These are phyloP conservation scores for Pseudogymnoascus sp. DNA, from an alignment of 2,329 filamentous ascomycete species.

Conservation along the genomic window DNA sequence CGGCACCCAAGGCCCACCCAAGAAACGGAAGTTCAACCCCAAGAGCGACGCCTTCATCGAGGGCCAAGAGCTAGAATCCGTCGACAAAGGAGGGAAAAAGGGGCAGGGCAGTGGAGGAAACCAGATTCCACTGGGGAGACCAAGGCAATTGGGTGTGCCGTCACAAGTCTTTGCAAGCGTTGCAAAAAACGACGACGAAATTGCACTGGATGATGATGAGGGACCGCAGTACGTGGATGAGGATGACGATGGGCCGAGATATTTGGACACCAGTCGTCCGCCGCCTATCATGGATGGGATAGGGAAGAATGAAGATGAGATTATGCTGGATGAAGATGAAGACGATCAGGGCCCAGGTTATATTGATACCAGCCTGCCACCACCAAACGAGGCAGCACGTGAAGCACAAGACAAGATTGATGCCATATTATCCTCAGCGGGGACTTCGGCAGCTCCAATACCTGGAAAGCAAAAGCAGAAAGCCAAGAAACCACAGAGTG, in stretches of 20 bases:
- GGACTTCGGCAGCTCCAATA: not conserved
- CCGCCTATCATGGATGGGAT: conserved; percentile 19
- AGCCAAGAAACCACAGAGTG: not conserved
- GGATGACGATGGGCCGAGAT: conserved; percentile 15
- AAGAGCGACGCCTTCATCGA: conserved; percentile 42
- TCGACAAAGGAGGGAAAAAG: conserved; percentile 27
- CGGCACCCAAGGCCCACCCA: conserved; percentile 46
- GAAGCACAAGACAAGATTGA: conserved; percentile 24
- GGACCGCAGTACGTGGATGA: not conserved
- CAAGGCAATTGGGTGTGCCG: conserved; percentile 19
- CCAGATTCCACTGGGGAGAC: conserved; percentile 24
- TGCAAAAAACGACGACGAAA: conserved; percentile 19
- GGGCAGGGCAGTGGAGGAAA: conserved; percentile 27
- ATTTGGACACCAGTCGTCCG: conserved; percentile 22
- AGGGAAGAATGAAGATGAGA: conserved; percentile 36
- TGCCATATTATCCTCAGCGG: conserved; percentile 17
- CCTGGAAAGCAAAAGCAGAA: not conserved
- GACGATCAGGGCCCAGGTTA: conserved; percentile 19
- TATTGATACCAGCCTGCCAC: conserved; percentile 10
- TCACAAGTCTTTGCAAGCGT: not conserved
- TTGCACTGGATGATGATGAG: conserved; percentile 20
- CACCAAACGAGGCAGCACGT: conserved; percentile 13
- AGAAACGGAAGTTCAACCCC: conserved; percentile 61
- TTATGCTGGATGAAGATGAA: conserved; percentile 34
- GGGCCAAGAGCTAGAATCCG: conserved; percentile 25